A percentile compares a stretch with the other conserved stretches of the same genome.
These are phyloP conservation scores for Sporothrix pseudoabietina DNA, from an alignment of 2,329 filamentous ascomycete genomes.

Conservation along the genomic window DNA sequence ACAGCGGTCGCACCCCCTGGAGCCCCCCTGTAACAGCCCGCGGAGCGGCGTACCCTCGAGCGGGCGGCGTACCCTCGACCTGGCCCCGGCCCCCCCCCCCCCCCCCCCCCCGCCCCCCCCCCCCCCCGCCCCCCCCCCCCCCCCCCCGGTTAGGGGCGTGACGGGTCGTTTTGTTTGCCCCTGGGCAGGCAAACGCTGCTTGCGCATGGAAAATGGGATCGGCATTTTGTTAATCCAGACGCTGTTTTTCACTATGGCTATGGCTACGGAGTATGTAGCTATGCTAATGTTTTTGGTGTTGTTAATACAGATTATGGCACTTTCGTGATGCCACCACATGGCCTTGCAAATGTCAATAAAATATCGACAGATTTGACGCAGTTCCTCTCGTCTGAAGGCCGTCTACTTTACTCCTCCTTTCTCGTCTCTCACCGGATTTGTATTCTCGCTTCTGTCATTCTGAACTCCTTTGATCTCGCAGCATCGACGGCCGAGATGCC, in stretches of 20 bases:
- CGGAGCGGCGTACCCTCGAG: no score
- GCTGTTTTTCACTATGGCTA: not conserved
- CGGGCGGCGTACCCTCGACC: no score
- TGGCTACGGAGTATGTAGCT: not conserved
- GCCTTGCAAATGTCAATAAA: not conserved
- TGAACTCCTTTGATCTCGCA: not conserved
- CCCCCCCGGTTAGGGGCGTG: no score
- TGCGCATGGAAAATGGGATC: slow-evolving; percentile 4
- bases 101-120: no score
- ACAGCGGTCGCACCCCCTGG: no score
- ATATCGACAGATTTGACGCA: not conserved
- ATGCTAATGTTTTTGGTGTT: not conserved
- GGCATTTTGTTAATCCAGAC: slow-evolving; percentile 26
- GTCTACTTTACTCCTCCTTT: not conserved
- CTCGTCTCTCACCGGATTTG: not conserved
- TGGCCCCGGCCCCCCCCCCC: no score
- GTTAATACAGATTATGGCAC: not conserved
- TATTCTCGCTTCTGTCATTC: not conserved
- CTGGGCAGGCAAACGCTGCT: slow-evolving; percentile 10
- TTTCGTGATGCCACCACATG: not conserved
- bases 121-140: no score
- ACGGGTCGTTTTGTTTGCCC: not conserved
- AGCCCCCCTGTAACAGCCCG: no score
- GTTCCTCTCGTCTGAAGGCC: not conserved
- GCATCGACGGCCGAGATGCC: not conserved